Base-by-base conservation (phyloP, 441 rosid genomes). In the Gossypium trilobum region DNA sequence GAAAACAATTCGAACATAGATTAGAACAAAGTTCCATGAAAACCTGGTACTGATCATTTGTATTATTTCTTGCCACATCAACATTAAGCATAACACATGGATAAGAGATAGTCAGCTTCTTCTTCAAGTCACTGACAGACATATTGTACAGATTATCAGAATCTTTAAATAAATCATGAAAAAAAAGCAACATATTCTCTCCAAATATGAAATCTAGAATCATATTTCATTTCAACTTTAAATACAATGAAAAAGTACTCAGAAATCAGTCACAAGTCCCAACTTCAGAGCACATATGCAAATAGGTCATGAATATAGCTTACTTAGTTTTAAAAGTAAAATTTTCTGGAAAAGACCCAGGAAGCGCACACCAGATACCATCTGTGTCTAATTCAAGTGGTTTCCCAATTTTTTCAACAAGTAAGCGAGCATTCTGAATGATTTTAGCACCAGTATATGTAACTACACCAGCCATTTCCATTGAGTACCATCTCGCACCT, bases 381-480 rank as follows among this genome's bases (percentile, higher is more conserved):
- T 95, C 99, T 14, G 99, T 95, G 84, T 95, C 99, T 77, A 95
- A 77, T 80, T 95, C 99, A 83, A 95, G 98, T 65, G 99, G 99
- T 82, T 89, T 95, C 82, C 99, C 99, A 79, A 95, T 95, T 85
- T 88, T 89, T 72, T 95, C 96, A 81, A 95, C 87, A 71, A 95
- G 95, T 83, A 93, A 81, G 70, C 91, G 92, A 75, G 99, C 99
- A 81, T 88, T 91, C 81, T 95, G 99, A 78, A 95, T 95, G 68
- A 95, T 95, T 87, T 95, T 95, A 78, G 98, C 99, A 76, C 99
- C 99, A 68, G 98, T 95, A 80, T 95, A 93, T 17, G 99, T 95
- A 78, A 95, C 99, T 66, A 92, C 99, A 74, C 99, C 98, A 77
- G 99, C 99, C 99, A 95, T 95, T 89, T 95, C 99, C 99, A 92